phyloP scores from a whole-genome alignment of 768 basidiomycete species.

The Tulasnella sp. region DNA sequence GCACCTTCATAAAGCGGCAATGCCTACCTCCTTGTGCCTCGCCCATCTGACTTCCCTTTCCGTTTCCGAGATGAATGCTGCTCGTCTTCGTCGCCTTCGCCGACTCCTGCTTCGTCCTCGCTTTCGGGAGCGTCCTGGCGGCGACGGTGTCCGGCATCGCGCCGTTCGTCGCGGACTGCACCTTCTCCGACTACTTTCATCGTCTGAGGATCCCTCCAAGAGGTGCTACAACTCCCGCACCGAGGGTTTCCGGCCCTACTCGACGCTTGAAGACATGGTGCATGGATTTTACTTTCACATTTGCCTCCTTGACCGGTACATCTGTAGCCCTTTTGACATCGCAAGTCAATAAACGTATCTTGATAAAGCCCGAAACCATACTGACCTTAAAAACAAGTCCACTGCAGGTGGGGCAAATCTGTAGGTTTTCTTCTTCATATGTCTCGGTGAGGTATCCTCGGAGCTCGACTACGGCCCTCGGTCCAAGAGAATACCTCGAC shows the following conservation, averaged over 20 bases:
- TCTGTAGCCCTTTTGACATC: neutral
- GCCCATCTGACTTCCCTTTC: neutral
- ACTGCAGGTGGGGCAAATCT: conserved; percentile 60
- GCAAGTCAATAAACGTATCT: neutral
- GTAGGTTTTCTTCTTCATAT: conserved; percentile 52
- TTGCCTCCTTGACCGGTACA: neutral
- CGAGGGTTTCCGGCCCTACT: conserved; percentile 30
- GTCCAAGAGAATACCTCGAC: conserved; percentile 67
- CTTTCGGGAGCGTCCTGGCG: conserved; percentile 17
- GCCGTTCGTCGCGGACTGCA: conserved; percentile 45
- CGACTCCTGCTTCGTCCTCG: conserved; percentile 16
- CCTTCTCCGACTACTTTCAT: conserved; percentile 46
- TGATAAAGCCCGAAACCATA: neutral
- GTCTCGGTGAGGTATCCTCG: conserved; percentile 58
- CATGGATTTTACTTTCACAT: conserved; percentile 42
- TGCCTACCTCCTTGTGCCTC: neutral
- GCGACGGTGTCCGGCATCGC: conserved; percentile 23
- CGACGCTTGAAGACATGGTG: conserved; percentile 42
- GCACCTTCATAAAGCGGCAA: neutral
- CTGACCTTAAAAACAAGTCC: conserved; percentile 37
- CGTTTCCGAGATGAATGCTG: neutral
- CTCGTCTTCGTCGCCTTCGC: conserved; percentile 19
- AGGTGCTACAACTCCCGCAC: conserved; percentile 46
- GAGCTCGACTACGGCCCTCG: conserved; percentile 65
- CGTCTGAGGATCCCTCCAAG: conserved; percentile 36